Conservation (phyloP, 345 rosid species). For the Camelina sativa region DNA sequence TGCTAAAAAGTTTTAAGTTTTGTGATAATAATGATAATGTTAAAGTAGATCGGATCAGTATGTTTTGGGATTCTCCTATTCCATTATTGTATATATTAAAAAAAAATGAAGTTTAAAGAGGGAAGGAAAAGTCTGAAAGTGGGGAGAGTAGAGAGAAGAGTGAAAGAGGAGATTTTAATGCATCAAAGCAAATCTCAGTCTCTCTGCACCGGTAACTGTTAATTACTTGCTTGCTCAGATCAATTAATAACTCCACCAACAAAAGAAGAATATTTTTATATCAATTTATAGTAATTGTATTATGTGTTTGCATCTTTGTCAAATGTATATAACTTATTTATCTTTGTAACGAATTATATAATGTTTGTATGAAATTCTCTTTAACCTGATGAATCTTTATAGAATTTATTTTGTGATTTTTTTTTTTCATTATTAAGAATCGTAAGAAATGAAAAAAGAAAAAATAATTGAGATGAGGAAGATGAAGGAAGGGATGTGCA, state of each 20-base stretch:
- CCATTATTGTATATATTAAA: background rate
- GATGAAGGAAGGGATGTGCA: slow-evolving; percentile 2
- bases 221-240: slow-evolving; percentile 40
- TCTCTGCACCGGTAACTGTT: slow-evolving; percentile 45
- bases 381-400: background rate
- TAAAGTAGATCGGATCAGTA: background rate
- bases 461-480: background rate
- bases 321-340: background rate
- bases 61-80: background rate
- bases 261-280: background rate
- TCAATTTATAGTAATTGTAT: background rate
- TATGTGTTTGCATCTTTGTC: background rate
- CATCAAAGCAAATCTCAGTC: slow-evolving; percentile 47
- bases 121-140: slow-evolving; percentile 19
- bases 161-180: slow-evolving; percentile 46
- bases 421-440: background rate
- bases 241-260: slow-evolving; percentile 27
- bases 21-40: background rate
- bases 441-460: background rate
- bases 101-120: background rate
- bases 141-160: slow-evolving; percentile 22
- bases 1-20: background rate
- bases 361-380: background rate
- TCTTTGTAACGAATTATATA: background rate
- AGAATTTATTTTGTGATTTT: background rate